Percentiles rank a stretch among this genome's conserved stretches.
Conservation (phyloP, 345 rosid genomes). For the Linum lewisii region DNA sequence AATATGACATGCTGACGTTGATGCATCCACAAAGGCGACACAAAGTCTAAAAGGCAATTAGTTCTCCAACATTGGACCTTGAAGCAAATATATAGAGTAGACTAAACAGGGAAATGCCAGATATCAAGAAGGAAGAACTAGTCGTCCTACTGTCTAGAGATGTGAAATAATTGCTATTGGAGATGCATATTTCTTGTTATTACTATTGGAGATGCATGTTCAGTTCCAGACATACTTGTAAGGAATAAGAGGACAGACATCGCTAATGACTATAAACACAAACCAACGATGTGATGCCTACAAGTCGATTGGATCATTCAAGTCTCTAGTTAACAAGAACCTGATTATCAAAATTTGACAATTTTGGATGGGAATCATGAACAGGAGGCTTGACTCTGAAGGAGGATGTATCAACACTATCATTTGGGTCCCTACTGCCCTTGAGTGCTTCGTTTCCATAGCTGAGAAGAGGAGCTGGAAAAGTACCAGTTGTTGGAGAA, state of each 20-base stretch:
- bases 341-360: constrained; percentile 27
- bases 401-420: constrained; percentile 4
- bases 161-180: too few relatives aligned
- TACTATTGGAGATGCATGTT: background rate
- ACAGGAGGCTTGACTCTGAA: constrained; percentile 23
- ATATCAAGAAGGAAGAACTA: background rate
- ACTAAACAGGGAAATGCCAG: background rate
- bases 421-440: constrained; percentile 13
- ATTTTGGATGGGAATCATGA: constrained; percentile 12
- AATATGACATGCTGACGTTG: too few relatives aligned
- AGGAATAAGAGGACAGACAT: background rate
- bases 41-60: too few relatives aligned
- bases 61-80: too few relatives aligned
- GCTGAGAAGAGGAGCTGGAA: constrained; percentile 21
- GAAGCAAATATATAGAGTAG: too few relatives aligned
- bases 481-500: constrained; percentile 87
- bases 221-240: background rate
- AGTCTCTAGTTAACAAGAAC: constrained; percentile 14
- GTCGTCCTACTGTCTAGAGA: too few relatives aligned
- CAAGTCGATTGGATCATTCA: background rate
- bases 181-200: background rate
- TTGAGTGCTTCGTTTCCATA: constrained; percentile 20
- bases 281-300: background rate
- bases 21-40: too few relatives aligned
- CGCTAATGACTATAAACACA: background rate